Evolutionary conservation across 306 rosid species (phyloP).

Genomic region (Prunus padus): DNA sequence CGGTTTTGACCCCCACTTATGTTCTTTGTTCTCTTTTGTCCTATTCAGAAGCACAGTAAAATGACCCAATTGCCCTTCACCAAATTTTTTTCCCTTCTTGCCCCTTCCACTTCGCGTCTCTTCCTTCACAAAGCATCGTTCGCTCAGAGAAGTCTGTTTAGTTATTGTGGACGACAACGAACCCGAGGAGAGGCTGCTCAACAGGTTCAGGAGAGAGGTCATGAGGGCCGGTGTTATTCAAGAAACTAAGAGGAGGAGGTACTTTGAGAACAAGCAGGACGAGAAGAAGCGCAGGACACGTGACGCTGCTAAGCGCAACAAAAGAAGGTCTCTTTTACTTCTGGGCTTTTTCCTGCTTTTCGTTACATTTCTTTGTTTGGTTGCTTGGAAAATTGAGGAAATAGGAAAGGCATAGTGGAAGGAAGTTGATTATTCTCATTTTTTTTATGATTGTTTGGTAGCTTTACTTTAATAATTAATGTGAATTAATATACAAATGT

Average conservation of each 20-base stretch:
- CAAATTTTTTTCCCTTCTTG: too few species aligned
- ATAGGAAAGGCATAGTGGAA: neutral
- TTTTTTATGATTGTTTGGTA: neutral
- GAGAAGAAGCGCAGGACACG: constrained; percentile 71
- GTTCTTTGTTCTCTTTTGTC: too few species aligned
- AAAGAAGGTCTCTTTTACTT: constrained; percentile 47
- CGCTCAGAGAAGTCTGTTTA: too few species aligned
- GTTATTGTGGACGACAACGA: constrained; percentile 69
- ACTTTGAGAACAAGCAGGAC: constrained; percentile 66
- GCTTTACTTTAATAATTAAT: neutral
- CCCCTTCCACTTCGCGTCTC: too few species aligned
- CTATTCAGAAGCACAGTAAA: too few species aligned
- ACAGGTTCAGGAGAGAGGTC: constrained; percentile 74
- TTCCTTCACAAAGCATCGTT: too few species aligned
- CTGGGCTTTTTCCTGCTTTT: neutral
- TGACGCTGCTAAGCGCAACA: constrained; percentile 86
- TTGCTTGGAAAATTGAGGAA: neutral
- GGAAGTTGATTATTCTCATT: neutral
- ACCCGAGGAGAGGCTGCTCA: constrained; percentile 72
- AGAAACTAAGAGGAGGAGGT: constrained; percentile 66
- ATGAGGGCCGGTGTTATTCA: constrained; percentile 78
- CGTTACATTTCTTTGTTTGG: neutral
- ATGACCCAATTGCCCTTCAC: too few species aligned
- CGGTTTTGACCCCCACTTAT: too few species aligned
- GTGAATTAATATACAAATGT: neutral